Percentiles rank a stretch among this genome's conserved stretches.
Conservation (phyloP, 2,329 filamentous ascomycete species). For the Thelonectria rubi region DNA sequence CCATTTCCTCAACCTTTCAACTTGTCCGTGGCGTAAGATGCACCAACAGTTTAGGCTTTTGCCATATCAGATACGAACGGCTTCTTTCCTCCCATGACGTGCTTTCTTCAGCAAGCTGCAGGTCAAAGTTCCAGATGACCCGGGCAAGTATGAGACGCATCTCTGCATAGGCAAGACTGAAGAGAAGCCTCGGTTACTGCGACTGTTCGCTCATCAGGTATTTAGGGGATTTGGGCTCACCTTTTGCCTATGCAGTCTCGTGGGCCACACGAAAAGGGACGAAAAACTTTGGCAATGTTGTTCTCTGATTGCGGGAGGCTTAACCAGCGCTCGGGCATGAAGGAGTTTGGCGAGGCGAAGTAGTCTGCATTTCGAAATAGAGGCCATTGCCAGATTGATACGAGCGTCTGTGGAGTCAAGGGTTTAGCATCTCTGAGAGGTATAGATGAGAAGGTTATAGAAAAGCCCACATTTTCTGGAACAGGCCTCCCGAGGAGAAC, state of each 20-base stretch:
- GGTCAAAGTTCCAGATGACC: conserved; percentile 14
- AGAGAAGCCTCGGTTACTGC: neutral
- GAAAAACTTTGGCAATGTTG: conserved; percentile 39
- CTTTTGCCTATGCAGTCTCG: conserved; percentile 47
- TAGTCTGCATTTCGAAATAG: conserved; percentile 45
- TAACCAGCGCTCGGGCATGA: conserved; percentile 51
- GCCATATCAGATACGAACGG: conserved; percentile 43
- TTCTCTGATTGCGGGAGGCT: conserved; percentile 32
- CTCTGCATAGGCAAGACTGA: conserved; percentile 46
- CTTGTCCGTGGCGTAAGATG: conserved; percentile 2
- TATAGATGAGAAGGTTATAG: neutral
- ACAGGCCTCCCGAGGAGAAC: conserved; percentile 45
- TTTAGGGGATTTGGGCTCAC: conserved; percentile 31
- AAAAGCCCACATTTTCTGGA: conserved; percentile 43
- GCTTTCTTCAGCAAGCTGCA: conserved; percentile 39
- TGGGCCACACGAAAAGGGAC: conserved; percentile 45
- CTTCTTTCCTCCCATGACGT: conserved; percentile 41
- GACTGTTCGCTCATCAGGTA: neutral
- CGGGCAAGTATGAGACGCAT: conserved; percentile 8
- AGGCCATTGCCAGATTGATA: conserved; percentile 44
- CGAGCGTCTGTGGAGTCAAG: neutral
- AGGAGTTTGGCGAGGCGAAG: conserved; percentile 46
- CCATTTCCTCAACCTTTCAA: neutral
- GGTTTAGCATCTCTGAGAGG: neutral
- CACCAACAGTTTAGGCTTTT: conserved; percentile 33